Percentiles rank a stretch among this genome's conserved stretches.
These are phyloP conservation scores for Quercus wislizeni DNA, from an alignment of 306 rosid genomes.

Conservation along the genomic window DNA sequence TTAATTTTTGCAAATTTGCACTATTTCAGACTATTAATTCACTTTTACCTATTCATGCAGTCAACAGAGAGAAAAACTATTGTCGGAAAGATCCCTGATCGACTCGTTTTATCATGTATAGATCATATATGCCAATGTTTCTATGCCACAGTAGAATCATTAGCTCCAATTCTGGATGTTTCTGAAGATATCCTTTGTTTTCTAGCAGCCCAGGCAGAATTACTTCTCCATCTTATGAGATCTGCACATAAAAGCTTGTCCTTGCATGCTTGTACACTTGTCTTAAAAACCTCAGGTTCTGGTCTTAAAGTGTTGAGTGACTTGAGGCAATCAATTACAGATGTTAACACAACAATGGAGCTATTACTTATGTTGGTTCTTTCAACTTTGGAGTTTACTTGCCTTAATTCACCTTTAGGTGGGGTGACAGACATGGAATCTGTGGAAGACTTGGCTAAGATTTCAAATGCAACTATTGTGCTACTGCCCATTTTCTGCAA, in stretches of 20 bases:
- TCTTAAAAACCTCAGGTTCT: slow-evolving; percentile 62
- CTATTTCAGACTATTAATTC: slow-evolving; percentile 13
- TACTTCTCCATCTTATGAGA: slow-evolving; percentile 58
- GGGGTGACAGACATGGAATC: slow-evolving; percentile 34
- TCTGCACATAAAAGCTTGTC: slow-evolving; percentile 48
- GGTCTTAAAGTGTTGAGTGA: slow-evolving; percentile 68
- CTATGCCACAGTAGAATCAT: slow-evolving; percentile 52
- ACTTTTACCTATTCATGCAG: slow-evolving; percentile 47
- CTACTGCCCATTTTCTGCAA: slow-evolving; percentile 82
- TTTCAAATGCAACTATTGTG: slow-evolving; percentile 68
- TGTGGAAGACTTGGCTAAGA: slow-evolving; percentile 50
- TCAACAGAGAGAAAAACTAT: slow-evolving; percentile 32
- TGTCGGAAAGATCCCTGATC: slow-evolving; percentile 41
- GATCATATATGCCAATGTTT: slow-evolving; percentile 63
- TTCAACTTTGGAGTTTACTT: slow-evolving; percentile 57
- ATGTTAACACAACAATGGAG: slow-evolving; percentile 47
- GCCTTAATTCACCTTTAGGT: slow-evolving; percentile 32
- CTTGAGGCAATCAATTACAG: slow-evolving; percentile 44
- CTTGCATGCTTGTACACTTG: slow-evolving; percentile 41
- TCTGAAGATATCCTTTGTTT: slow-evolving; percentile 58
- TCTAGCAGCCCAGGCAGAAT: slow-evolving; percentile 68
- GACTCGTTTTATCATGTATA: slow-evolving; percentile 49
- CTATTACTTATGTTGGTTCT: slow-evolving; percentile 68
- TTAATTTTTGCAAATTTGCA: neutral
- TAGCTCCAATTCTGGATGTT: slow-evolving; percentile 50